Evolutionary conservation across 2,329 filamentous ascomycete genomes (phyloP), one percentile per base, ranked within the genome.

Genomic region (Fusarium miscanthi): DNA sequence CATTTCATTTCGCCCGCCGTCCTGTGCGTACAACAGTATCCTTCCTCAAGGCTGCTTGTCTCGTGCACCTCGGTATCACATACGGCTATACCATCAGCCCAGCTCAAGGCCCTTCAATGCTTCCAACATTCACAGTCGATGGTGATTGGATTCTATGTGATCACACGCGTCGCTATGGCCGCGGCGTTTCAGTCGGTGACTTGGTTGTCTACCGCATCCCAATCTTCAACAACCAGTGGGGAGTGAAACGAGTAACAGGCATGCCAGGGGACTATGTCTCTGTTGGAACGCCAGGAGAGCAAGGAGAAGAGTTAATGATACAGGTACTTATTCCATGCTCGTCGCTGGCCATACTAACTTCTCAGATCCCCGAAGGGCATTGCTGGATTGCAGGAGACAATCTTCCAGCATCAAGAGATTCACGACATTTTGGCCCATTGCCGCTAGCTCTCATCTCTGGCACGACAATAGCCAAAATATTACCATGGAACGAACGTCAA

Each of bases 381-480:
- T 97, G 94, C 77, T 98, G 94, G 90, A 85, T 98, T 11, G 89
- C 91, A 6, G 96, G 96, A 6, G 96, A 99, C 81, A 98, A 98
- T 81, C 79, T 97, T 69, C 87, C 90, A 6, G 92, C 89, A 77
- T 98, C 94, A 30, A 86, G 94, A 72, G 96, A 99, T 84, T 98
- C 94, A 46, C 90, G 96, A 69, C 86, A 91, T 43, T 97, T 92
- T 83, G 96, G 96, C 0, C 94, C 96, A 0, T 80, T 99, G 33
- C 96, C 96, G 2, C 84, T 99, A 78, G 95, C 90, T 4, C 84
- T 99, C 71, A 89, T 99, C 48, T 91, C 88, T 76, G 94, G 94
- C 51, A 98, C 97, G 80, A 91, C 96, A 5, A 83, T 95, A 42
- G 92, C 87, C 70, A 89, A 87, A n/a, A 82, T 85, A 42, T 84